Conservation (phyloP, 192 early-diverging fungal species). For the Radiomyces spectabilis region DNA sequence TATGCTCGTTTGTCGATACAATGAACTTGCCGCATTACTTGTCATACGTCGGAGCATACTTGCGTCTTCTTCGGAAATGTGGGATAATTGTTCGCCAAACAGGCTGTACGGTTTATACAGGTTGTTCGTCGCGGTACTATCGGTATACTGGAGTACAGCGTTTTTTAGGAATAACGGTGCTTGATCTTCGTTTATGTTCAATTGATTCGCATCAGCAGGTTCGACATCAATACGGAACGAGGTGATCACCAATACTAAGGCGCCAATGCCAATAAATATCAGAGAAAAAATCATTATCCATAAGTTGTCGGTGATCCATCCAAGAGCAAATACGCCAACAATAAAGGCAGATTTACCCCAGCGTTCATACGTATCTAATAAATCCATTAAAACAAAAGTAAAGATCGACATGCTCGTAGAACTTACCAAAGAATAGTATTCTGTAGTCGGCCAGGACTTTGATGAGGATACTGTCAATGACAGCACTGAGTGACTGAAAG, state of each 20-base stretch:
- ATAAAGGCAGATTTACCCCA: not conserved
- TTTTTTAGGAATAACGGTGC: conserved; percentile 13
- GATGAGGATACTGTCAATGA: not conserved
- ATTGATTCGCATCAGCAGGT: not conserved
- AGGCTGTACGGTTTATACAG: conserved; percentile 20
- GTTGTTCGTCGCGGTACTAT: not conserved
- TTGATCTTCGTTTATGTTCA: conserved; percentile 4
- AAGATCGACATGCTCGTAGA: not conserved
- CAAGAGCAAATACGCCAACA: not conserved
- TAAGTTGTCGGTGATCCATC: not conserved
- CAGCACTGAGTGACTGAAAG: not conserved
- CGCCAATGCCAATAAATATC: not conserved
- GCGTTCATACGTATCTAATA: not conserved
- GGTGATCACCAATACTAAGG: too few relatives aligned
- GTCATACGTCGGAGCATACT: conserved; percentile 12
- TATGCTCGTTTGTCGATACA: not conserved
- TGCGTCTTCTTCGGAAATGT: conserved; percentile 20
- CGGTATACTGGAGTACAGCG: conserved; percentile 1
- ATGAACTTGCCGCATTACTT: not conserved
- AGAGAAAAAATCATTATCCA: not conserved
- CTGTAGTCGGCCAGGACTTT: conserved; percentile 1
- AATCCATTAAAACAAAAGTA: not conserved
- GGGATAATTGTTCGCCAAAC: conserved; percentile 19
- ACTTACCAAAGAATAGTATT: not conserved
- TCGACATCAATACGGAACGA: too few relatives aligned